These are phyloP conservation scores for Eutrema yunnanense DNA, from an alignment of 345 rosid species.

Conservation along the genomic window DNA sequence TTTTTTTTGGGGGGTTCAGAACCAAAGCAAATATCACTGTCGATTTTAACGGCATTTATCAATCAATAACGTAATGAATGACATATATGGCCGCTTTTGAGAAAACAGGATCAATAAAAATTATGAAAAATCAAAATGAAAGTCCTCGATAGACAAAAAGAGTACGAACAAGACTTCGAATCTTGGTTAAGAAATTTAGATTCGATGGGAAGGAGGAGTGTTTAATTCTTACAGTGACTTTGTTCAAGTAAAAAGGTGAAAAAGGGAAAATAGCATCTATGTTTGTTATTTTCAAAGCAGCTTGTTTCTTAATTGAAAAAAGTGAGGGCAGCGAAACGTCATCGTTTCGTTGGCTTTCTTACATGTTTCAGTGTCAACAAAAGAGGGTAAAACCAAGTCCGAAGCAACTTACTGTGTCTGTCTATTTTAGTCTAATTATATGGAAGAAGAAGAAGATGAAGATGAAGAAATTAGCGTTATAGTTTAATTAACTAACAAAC, in stretches of 20 bases:
- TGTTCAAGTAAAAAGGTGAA: slow-evolving; percentile 19
- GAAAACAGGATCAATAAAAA: slow-evolving; percentile 1
- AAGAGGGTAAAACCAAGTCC: slow-evolving; percentile 26
- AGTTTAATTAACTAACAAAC: neutral
- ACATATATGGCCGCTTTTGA: neutral
- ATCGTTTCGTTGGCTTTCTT: slow-evolving; percentile 19
- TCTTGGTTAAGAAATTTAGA: slow-evolving; percentile 29
- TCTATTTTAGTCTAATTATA: slow-evolving; percentile 14
- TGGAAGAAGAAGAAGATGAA: neutral
- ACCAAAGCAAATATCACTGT: neutral
- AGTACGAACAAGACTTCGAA: slow-evolving; percentile 25
- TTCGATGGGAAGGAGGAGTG: slow-evolving; percentile 12
- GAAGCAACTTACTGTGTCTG: slow-evolving; percentile 26
- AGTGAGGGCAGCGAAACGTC: slow-evolving; percentile 24
- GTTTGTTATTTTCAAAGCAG: slow-evolving; percentile 6
- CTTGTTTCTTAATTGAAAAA: slow-evolving; percentile 10
- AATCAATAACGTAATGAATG: slow-evolving; percentile 11
- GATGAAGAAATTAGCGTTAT: neutral
- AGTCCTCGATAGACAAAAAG: neutral
- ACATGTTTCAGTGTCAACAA: slow-evolving; percentile 30
- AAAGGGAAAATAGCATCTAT: slow-evolving; percentile 17
- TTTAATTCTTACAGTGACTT: slow-evolving; percentile 19
- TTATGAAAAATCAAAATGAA: neutral
- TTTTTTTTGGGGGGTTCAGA: neutral
- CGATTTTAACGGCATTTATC: slow-evolving; percentile 7